These are phyloP conservation scores for Lasiodiplodia theobromae DNA, from an alignment of 2,329 filamentous ascomycete genomes.

Conservation along the genomic window DNA sequence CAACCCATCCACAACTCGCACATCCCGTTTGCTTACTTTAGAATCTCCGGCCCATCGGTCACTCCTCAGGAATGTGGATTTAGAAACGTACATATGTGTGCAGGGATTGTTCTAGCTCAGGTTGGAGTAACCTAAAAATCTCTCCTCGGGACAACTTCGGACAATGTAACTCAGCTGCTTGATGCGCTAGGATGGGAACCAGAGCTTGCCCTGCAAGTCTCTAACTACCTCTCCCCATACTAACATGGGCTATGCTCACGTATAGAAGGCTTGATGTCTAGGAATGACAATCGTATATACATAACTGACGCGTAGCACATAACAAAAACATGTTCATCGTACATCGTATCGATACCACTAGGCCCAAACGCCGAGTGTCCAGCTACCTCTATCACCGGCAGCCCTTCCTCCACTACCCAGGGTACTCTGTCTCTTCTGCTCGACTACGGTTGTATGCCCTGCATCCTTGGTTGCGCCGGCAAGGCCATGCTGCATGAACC, in stretches of 20 bases:
- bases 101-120: background rate
- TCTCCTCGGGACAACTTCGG: background rate
- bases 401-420: constrained; percentile 23
- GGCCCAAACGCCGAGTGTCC: constrained; percentile 50
- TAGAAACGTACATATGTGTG: background rate
- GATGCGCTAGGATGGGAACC: too few species aligned
- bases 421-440: constrained; percentile 24
- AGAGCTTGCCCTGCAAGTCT: too few species aligned
- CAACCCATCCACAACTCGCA: background rate
- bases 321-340: background rate
- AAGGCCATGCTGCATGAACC: constrained; percentile 72
- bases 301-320: background rate
- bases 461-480: constrained; percentile 63
- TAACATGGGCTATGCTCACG: too few species aligned
- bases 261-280: background rate
- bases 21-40: background rate
- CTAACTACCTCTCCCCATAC: too few species aligned
- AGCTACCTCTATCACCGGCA: constrained; percentile 46
- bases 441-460: constrained; percentile 30
- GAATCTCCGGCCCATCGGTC: background rate
- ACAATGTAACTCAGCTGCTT: background rate
- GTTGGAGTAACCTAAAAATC: background rate
- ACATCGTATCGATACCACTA: constrained; percentile 28
- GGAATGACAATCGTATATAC: background rate
- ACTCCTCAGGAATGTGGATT: background rate